Evolutionary conservation across 106 monocot species (phyloP), one percentile per base, ranked within the genome.

Genomic region (Dendrobium officinale): DNA sequence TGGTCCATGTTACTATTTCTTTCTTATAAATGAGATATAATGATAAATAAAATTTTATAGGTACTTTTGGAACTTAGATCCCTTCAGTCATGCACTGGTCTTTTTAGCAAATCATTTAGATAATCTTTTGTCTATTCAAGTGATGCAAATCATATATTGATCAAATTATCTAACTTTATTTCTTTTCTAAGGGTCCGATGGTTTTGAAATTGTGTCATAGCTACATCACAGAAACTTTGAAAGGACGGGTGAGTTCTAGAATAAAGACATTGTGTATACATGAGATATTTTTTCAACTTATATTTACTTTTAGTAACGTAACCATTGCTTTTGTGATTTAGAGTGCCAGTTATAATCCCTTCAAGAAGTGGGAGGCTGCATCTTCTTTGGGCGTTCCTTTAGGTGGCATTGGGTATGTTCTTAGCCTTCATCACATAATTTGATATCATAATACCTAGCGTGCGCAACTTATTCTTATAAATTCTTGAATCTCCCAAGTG

Each of bases 391-490:
- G 91, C 22, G 66, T 91, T 44, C 91, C 91, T 20, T 66, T 92
- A 80, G 91, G 91, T 78, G 91, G 91, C 70, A 82, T 92, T 19
- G 91, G 91, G 91, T 92, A 87, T 75, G 84, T 20, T 27, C 66
- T 26, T 55, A 41, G 31, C 13, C 70, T 61, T 24, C 22, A 51
- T 51, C 51, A 51, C 51, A 10, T 1, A 51, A 13, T 51, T 13
- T 51, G 13, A 41, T 11, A 44, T 66, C 19, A 56, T 24, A 55
- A 27, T 81, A 43, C 42, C 20, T 8, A 0, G 13, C 64, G 5
- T 24, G 64, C 26, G 22, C 22, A 70, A 70, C 31, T 61, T 61
- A 61, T 61, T 61, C 19, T 61, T 61, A 4, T 8, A 61, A n/a
- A 2, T 22, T 61, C 51, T 13, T 51, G 51, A 51, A 51, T 51